Base-by-base conservation (phyloP, 2,329 filamentous ascomycete species). In the Nemania abortiva region DNA sequence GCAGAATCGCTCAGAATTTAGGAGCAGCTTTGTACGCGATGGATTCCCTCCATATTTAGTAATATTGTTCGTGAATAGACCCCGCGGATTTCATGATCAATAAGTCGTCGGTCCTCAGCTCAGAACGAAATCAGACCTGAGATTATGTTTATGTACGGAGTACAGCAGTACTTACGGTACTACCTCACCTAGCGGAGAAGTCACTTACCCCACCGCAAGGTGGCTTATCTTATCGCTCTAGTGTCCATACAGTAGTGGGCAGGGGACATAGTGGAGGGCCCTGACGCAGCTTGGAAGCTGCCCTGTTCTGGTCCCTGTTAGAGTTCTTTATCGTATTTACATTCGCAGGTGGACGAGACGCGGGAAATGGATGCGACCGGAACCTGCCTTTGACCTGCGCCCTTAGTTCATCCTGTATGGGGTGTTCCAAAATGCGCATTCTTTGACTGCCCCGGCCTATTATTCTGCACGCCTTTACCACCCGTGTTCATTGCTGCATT, bases 361-460 rank as follows among this genome's bases (percentile, higher is more conserved):
- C 47, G 61, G 63, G 52, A 55, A 65, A 64, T 69, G 65, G 69
- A 77, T 74, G 76, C 70, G 74, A 75, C 72, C 76, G 73, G 74
- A 74, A 70, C 60, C 29, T 57, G 71, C 59, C 74, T 75, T 75
- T 75, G 75, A 74, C 27, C 64, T 66, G 22, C 54, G 49, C 54
- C 58, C 62, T 71, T 71, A 66, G 64, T 66, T 10, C 66, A 63
- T 59, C 60, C 39, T 62, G 57, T 29, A 29, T 57, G 34, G 52
- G 66, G 61, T 65, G 69, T 65, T 59, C 52, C 34, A 75, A 74
- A 72, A 77, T 77, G 76, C 67, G 42, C 68, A 63, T 72, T 71
- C 76, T 76, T 77, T 77, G 76, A 77, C 69, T 74, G 53, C 27
- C 57, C 57, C 59, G 63, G 66, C 66, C 71, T 66, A 66, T 69